Percentiles rank a stretch among this genome's conserved stretches.
These are phyloP conservation scores for Hyphopichia homilentoma DNA, from an alignment of 805 yeast genomes.

Conservation along the genomic window DNA sequence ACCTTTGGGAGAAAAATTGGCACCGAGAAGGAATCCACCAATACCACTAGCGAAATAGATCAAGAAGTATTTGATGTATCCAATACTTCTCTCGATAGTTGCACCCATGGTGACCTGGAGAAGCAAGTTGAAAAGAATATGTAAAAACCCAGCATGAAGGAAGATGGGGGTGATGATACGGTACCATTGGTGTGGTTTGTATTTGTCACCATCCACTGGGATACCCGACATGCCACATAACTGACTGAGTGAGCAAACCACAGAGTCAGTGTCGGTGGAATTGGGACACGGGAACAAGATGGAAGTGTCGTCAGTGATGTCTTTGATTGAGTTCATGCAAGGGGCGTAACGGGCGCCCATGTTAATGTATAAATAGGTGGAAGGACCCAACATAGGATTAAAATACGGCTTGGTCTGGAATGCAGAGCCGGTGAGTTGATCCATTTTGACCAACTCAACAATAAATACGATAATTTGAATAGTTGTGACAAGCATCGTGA, in stretches of 20 bases:
- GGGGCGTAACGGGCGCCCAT: conserved; percentile 72
- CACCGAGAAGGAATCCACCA: conserved; percentile 64
- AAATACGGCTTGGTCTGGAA: conserved; percentile 68
- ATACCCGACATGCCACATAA: conserved; percentile 61
- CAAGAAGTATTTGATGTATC: conserved; percentile 48
- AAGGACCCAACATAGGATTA: conserved; percentile 80
- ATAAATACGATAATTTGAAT: conserved; percentile 56
- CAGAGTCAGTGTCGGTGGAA: conserved; percentile 50
- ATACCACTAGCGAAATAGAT: conserved; percentile 62
- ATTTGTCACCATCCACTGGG: conserved; percentile 24
- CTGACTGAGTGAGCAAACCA: conserved; percentile 54
- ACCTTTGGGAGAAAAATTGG: conserved; percentile 66
- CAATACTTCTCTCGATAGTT: conserved; percentile 55
- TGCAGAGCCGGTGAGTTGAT: conserved; percentile 56
- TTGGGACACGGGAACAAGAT: conserved; percentile 65
- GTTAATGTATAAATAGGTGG: conserved; percentile 59
- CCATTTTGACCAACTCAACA: conserved; percentile 57
- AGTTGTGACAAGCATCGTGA: conserved; percentile 38
- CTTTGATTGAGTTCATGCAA: conserved; percentile 55
- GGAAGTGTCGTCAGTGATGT: conserved; percentile 45
- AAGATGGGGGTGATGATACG: conserved; percentile 67
- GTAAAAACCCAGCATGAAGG: conserved; percentile 70
- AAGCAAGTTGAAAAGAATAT: conserved; percentile 59
- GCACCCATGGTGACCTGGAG: conserved; percentile 61
- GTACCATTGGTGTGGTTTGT: conserved; percentile 63